Conservation (phyloP, 2,329 filamentous ascomycete genomes). For the Lasiodiplodia hormozganensis region DNA sequence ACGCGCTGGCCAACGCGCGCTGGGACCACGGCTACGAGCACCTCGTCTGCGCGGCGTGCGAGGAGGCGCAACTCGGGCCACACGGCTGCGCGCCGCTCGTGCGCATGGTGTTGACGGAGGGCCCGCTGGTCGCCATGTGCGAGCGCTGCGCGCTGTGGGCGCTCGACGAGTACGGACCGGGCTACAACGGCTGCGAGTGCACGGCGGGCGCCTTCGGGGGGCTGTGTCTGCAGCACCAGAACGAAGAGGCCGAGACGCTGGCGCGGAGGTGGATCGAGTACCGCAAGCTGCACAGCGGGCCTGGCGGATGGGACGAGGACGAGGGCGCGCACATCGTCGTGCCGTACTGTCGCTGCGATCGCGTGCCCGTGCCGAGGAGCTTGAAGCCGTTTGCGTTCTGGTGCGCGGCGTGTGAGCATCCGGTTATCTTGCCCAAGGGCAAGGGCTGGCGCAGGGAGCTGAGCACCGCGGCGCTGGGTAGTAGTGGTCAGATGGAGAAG, state of each 20-base stretch:
- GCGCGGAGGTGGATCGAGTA: background rate
- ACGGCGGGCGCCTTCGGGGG: background rate
- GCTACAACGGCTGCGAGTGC: background rate
- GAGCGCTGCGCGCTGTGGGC: background rate
- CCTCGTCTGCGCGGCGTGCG: conserved; percentile 4
- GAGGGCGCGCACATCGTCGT: background rate
- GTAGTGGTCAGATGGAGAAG: too few relatives aligned
- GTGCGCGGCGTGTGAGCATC: conserved; percentile 1
- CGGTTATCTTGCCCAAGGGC: background rate
- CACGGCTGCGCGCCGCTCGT: background rate
- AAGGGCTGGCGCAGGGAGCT: background rate
- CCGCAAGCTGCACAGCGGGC: background rate
- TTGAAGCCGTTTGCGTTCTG: conserved; percentile 5
- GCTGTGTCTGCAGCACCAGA: background rate
- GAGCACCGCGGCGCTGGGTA: too few relatives aligned
- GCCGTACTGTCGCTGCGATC: background rate
- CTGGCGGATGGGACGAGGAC: background rate
- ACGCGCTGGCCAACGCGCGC: background rate
- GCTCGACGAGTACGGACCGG: background rate
- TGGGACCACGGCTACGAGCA: background rate
- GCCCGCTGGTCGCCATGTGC: conserved; percentile 3
- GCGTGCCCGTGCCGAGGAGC: background rate
- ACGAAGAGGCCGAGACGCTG: background rate
- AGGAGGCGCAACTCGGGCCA: background rate
- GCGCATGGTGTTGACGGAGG: background rate